A percentile compares a stretch with the other conserved stretches of the same genome.
Evolutionary conservation across 148 eudicot genomes (phyloP).

Genomic region (Amaranthus cruentus): DNA sequence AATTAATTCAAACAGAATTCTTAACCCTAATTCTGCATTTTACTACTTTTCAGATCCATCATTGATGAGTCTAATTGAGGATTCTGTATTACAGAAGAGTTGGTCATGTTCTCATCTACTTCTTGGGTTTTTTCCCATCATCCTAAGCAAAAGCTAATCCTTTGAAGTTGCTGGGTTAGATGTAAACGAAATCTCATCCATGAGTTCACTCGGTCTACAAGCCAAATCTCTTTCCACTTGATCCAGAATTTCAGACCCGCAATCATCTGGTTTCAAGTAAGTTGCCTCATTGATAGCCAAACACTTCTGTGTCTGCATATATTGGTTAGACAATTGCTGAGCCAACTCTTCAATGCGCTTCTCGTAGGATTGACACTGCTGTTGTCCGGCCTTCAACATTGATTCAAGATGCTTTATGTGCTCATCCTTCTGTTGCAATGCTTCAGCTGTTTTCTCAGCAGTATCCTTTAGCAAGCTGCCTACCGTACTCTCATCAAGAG

Average conservation of each 20-base stretch:
- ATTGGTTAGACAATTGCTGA: conserved; percentile 63
- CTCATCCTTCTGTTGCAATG: conserved; percentile 77
- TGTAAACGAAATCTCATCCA: conserved; percentile 66
- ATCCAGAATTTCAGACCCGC: conserved; percentile 57
- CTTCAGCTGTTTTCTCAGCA: conserved; percentile 83
- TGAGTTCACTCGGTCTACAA: conserved; percentile 33
- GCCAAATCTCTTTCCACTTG: conserved; percentile 40
- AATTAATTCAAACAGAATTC: too few species aligned
- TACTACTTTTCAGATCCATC: conserved; percentile 28
- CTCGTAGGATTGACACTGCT: conserved; percentile 86
- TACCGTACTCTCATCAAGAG: conserved; percentile 56
- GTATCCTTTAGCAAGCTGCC: conserved; percentile 57
- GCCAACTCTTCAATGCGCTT: conserved; percentile 84
- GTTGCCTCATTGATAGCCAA: conserved; percentile 32
- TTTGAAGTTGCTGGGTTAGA: conserved; percentile 41
- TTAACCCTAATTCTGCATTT: too few species aligned
- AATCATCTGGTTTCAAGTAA: conserved; percentile 45
- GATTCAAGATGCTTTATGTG: conserved; percentile 65
- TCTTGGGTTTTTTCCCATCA: conserved; percentile 41
- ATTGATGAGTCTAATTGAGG: conserved; percentile 71
- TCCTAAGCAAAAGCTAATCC: conserved; percentile 29
- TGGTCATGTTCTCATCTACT: conserved; percentile 72
- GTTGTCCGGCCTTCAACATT: conserved; percentile 54
- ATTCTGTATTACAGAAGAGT: conserved; percentile 58
- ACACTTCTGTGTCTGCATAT: conserved; percentile 37